phyloP scores from a whole-genome alignment of 2,329 filamentous ascomycete genomes.

The Monilinia aucupariae region DNA sequence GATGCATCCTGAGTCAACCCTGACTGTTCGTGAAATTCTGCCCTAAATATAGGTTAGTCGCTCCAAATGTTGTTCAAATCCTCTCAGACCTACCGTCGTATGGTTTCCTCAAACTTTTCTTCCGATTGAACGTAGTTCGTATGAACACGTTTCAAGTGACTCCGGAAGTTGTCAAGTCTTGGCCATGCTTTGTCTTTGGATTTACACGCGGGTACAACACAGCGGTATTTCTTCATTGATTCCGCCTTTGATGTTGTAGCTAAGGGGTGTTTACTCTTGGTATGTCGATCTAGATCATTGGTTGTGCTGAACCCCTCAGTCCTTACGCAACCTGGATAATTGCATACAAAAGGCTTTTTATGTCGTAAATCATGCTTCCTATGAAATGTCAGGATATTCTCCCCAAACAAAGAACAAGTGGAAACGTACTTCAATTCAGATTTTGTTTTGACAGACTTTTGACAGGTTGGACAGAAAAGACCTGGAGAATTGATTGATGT shows the following conservation, averaged over 20 bases:
- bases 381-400: slow-evolving; percentile 23
- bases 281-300: slow-evolving; percentile 80
- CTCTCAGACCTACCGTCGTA: slow-evolving; percentile 40
- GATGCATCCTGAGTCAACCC: slow-evolving; percentile 14
- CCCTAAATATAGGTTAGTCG: slow-evolving; percentile 20
- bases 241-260: slow-evolving; percentile 39
- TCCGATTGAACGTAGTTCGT: slow-evolving; percentile 29
- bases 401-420: background rate
- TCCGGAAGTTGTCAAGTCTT: slow-evolving; percentile 78
- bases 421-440: slow-evolving; percentile 51
- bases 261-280: slow-evolving; percentile 61
- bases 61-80: background rate
- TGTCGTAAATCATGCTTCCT: slow-evolving; percentile 76
- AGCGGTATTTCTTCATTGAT: slow-evolving; percentile 53
- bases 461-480: slow-evolving; percentile 40
- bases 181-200: slow-evolving; percentile 68
- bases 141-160: slow-evolving; percentile 70
- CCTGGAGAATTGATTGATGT: slow-evolving; percentile 17
- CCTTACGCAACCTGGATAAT: slow-evolving; percentile 50
- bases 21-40: slow-evolving; percentile 23
- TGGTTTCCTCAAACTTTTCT: slow-evolving; percentile 41
- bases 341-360: slow-evolving; percentile 60
- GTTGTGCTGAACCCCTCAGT: slow-evolving; percentile 67
- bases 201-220: slow-evolving; percentile 51
- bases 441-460: slow-evolving; percentile 43